Conservation (phyloP, 768 basidiomycete genomes). For the Amanita pseudoporphyria region DNA sequence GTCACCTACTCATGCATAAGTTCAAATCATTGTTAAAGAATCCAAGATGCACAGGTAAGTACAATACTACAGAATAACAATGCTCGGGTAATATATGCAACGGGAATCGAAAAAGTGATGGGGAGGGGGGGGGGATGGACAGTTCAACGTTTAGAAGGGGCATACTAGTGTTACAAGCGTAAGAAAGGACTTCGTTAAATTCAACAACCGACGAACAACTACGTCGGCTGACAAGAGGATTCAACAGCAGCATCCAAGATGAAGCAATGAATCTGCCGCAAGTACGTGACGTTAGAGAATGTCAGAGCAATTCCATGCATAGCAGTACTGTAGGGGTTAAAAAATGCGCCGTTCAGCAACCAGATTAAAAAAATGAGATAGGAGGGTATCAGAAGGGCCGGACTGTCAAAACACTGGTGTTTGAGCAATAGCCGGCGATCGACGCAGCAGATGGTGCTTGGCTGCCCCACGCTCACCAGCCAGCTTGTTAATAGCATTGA, state of each 20-base stretch:
- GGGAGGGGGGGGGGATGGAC: not conserved
- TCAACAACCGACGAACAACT: too few species aligned
- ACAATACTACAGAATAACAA: not conserved
- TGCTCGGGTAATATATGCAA: not conserved
- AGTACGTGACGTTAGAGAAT: too few species aligned
- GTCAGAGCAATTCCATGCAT: too few species aligned
- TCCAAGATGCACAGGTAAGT: not conserved
- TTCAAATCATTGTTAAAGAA: too few species aligned
- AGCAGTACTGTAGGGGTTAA: not conserved
- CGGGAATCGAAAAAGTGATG: not conserved
- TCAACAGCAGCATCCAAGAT: too few species aligned
- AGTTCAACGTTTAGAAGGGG: too few species aligned
- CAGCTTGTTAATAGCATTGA: slow-evolving; percentile 76
- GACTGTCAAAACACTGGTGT: not conserved
- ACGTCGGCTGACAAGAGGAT: too few species aligned
- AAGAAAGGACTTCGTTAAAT: too few species aligned
- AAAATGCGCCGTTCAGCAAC: not conserved
- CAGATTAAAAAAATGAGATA: not conserved
- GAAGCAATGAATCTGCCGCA: too few species aligned
- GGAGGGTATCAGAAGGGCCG: not conserved
- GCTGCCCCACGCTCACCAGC: slow-evolving; percentile 50
- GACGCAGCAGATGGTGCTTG: slow-evolving; percentile 25
- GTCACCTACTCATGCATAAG: too few species aligned
- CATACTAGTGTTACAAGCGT: too few species aligned
- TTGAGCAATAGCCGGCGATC: slow-evolving; percentile 20